Base-by-base conservation (phyloP, 306 rosid species). In the Trifolium dubium region DNA sequence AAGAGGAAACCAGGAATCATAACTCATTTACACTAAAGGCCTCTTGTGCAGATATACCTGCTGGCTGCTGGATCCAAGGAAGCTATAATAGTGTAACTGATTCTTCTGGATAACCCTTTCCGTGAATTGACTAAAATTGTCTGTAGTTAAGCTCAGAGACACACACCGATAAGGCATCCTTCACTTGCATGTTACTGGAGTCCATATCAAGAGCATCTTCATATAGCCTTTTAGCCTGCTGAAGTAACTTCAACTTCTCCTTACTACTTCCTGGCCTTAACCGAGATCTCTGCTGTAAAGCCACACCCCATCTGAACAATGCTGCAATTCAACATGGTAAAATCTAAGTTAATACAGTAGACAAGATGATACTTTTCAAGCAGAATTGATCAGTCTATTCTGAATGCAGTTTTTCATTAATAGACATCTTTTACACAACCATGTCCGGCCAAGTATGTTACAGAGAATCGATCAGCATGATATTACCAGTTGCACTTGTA, bases 261-360 rank as follows among this genome's bases (percentile, higher is more conserved):
- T 85, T 92, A 47, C 97, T 90, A 37, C 88, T 90, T 32, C 84
- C 73, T 6, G 97, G 93, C 75, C 97, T 80, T 76, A 92, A 82
- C 50, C 85, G 95, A 11, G 97, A 92, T 82, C 99, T 82, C 82
- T 89, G 96, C 83, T 94, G 99, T 80, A 94, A 86, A 63, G 92
- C 82, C 74, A 80, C 78, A 31, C 89, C 99, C 99, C 99, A 94
- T 88, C 95, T 83, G 85, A 85, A 92, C 62, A 92, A 79, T 64
- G 99, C 97, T 94, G 92, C 70, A 64, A 53, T 68, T 64, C 47
- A 74, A 54, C 76, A 61, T 41, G 67, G 67, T 59, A 44, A 69
- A 73, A 53, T 58, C 56, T 12, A 63, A 32, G 55, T 78, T 77
- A 51, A 58, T 28, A 29, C 39, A 2, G 64, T 58, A 75, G 62